These are phyloP conservation scores for Leptomonas seymouri DNA, from an alignment of 208 protist species.

Conservation along the genomic window DNA sequence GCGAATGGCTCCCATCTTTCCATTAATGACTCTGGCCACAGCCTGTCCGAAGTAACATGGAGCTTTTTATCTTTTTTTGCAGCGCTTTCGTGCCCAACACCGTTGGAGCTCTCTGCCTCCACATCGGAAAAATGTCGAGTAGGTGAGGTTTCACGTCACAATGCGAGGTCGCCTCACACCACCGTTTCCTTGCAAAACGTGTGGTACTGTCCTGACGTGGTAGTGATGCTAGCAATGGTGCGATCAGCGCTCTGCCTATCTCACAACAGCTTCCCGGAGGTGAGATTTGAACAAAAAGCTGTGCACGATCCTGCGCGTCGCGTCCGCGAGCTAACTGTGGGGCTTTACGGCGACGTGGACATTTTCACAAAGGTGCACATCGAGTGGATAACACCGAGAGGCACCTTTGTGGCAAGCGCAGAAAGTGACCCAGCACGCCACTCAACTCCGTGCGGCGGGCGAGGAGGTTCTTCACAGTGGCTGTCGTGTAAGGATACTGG, in stretches of 20 bases:
- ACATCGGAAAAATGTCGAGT: background rate
- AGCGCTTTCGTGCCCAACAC: background rate
- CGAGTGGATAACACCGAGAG: conserved; percentile 37
- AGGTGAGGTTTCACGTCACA: background rate
- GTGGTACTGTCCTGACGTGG: conserved; percentile 44
- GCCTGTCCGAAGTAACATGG: background rate
- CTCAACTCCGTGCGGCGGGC: background rate
- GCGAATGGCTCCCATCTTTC: background rate
- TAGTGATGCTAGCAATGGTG: conserved; percentile 56
- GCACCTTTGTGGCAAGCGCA: conserved; percentile 17
- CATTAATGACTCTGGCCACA: background rate
- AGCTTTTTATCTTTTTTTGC: background rate
- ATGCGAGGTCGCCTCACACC: background rate
- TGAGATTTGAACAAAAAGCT: conserved; percentile 62
- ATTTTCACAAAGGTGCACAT: conserved; percentile 50
- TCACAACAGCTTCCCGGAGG: conserved; percentile 41
- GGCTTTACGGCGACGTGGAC: conserved; percentile 54
- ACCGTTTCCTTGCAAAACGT: conserved; percentile 4
- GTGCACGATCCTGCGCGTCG: conserved; percentile 51
- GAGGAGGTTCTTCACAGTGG: background rate
- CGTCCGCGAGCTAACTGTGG: conserved; percentile 37
- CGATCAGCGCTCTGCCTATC: conserved; percentile 37
- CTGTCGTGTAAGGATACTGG: conserved; percentile 23
- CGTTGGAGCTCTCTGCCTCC: background rate
- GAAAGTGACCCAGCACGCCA: conserved; percentile 36